Evolutionary conservation across 139 green algal species (phyloP).

Genomic region (Chlamydomonas sp.): DNA sequence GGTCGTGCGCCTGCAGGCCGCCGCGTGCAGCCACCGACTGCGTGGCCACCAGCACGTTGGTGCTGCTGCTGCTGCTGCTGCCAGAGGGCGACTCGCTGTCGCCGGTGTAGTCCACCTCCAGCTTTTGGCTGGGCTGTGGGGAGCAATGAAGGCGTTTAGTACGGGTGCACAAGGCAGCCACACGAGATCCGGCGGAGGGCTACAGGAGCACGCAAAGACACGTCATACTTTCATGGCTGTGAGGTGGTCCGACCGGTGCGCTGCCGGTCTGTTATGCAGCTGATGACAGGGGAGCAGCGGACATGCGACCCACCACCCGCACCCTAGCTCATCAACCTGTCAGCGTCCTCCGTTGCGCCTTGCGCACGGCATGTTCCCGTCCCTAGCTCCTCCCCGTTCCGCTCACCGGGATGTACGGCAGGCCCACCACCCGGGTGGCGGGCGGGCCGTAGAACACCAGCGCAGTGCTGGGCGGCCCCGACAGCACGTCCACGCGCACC

Average conservation of each 20-base stretch:
- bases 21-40: slow-evolving; percentile 68
- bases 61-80: slow-evolving; percentile 4
- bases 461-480: slow-evolving; percentile 47
- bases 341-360: background rate
- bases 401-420: slow-evolving; percentile 23
- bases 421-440: slow-evolving; percentile 30
- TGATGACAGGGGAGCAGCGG: background rate
- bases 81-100: background rate
- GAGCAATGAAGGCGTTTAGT: background rate
- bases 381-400: background rate
- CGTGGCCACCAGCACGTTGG: slow-evolving; percentile 37
- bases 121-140: slow-evolving; percentile 20
- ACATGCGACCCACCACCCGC: background rate
- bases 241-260: no score
- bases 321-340: background rate
- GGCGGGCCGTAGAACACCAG: slow-evolving; percentile 76
- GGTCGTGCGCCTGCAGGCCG: slow-evolving; percentile 59
- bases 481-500: slow-evolving; percentile 77
- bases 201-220: background rate
- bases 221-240: background rate
- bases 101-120: slow-evolving; percentile 10
- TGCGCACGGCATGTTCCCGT: background rate
- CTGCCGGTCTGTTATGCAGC: background rate
- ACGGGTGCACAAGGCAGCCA: background rate
- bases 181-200: background rate